Conservation (phyloP, 2,329 filamentous ascomycete genomes). For the Phaeomoniella chlamydospora region DNA sequence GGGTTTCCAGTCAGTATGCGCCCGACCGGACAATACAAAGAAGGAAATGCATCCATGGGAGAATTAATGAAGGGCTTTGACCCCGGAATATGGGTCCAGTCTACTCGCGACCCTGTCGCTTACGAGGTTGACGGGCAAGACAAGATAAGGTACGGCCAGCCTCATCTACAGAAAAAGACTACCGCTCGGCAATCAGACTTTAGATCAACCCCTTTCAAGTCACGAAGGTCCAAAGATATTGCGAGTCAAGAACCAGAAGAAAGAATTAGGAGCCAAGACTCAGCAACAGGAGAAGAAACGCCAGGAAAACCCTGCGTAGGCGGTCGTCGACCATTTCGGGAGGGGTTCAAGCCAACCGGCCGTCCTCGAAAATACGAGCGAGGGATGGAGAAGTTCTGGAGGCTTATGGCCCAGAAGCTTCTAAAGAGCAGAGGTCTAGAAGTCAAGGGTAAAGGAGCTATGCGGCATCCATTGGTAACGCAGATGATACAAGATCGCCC, state of each 20-base stretch:
- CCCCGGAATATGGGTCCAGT: not conserved
- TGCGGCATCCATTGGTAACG: slow-evolving; percentile 7
- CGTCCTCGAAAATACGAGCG: slow-evolving; percentile 12
- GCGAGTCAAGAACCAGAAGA: no score
- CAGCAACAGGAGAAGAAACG: not conserved
- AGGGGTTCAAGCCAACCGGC: slow-evolving; percentile 4
- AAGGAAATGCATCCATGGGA: slow-evolving; percentile 27
- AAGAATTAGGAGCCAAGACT: no score
- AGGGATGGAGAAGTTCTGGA: slow-evolving; percentile 13
- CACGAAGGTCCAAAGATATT: no score
- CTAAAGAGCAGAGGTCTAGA: slow-evolving; percentile 1
- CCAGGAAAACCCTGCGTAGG: not conserved
- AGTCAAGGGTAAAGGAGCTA: slow-evolving; percentile 4
- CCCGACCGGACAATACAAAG: slow-evolving; percentile 19
- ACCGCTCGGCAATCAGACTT: not conserved
- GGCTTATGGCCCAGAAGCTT: slow-evolving; percentile 3
- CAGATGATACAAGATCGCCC: slow-evolving; percentile 9
- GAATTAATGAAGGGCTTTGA: slow-evolving; percentile 17
- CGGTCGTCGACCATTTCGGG: not conserved
- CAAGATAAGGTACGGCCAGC: not conserved
- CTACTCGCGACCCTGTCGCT: not conserved
- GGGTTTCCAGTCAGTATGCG: slow-evolving; percentile 27
- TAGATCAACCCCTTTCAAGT: not conserved
- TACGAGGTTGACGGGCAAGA: not conserved
- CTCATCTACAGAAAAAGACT: not conserved